phyloP scores from a whole-genome alignment of 768 basidiomycete species.

The Lactifluus echinatus region DNA sequence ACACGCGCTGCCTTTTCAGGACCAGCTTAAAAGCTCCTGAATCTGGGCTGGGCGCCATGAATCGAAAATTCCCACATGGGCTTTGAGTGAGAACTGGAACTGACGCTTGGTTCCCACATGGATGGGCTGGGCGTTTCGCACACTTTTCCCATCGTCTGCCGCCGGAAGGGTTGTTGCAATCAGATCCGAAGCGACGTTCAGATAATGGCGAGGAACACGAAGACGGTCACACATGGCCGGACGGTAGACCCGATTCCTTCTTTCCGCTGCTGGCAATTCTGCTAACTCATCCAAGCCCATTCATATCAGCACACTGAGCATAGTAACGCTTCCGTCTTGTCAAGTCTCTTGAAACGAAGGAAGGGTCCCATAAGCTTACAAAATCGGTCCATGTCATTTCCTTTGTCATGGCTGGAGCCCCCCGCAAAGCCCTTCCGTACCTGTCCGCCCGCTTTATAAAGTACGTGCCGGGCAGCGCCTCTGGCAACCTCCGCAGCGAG shows the following conservation, averaged over 20 bases:
- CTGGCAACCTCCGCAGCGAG: background rate
- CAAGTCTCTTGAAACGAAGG: background rate
- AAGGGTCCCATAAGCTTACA: background rate
- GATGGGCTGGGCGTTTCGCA: background rate
- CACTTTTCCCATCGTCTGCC: background rate
- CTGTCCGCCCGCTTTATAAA: slow-evolving; percentile 12
- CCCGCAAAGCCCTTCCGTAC: background rate
- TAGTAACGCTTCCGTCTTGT: slow-evolving; percentile 6
- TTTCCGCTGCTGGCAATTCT: slow-evolving; percentile 9
- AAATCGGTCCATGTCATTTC: slow-evolving; percentile 1
- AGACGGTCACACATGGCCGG: background rate
- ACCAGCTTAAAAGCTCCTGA: background rate
- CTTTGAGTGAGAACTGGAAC: too few relatives aligned
- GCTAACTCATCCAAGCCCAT: background rate
- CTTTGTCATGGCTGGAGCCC: background rate
- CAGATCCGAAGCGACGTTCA: background rate
- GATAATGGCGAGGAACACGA: background rate
- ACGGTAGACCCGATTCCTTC: background rate
- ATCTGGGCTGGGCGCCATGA: too few relatives aligned
- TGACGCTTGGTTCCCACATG: too few relatives aligned
- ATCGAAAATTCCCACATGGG: too few relatives aligned
- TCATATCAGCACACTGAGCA: background rate
- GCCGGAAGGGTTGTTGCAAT: background rate
- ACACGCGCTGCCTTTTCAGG: slow-evolving; percentile 10
- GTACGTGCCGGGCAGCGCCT: background rate